Conservation (phyloP, 2,329 filamentous ascomycete genomes). For the Colletotrichum tabaci region DNA sequence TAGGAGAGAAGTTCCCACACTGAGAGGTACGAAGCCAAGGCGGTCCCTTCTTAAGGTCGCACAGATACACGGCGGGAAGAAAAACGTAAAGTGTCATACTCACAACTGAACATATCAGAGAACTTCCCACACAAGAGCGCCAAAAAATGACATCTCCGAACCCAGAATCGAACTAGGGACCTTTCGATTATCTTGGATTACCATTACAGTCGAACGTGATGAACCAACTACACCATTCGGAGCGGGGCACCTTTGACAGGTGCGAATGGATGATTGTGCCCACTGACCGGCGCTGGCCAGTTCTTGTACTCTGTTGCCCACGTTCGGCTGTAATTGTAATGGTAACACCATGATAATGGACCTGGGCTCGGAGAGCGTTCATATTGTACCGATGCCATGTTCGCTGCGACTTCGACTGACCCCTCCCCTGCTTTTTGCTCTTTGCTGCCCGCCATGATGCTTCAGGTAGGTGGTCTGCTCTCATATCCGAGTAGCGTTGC, state of each 20-base stretch:
- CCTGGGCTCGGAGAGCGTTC: constrained; percentile 26
- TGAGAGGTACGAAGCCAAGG: too few species aligned
- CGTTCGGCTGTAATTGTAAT: constrained; percentile 39
- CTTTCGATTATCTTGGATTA: constrained; percentile 28
- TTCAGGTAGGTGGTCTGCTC: background rate
- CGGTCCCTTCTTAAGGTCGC: too few species aligned
- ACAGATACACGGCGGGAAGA: too few species aligned
- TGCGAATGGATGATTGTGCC: too few species aligned
- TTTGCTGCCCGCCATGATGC: background rate
- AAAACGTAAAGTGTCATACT: too few species aligned
- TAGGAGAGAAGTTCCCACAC: background rate
- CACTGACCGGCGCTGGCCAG: too few species aligned
- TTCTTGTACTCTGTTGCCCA: constrained; percentile 5
- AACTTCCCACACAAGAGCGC: too few species aligned
- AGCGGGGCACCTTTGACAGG: background rate
- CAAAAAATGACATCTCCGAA: constrained; percentile 24
- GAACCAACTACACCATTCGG: constrained; percentile 39
- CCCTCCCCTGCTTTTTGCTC: background rate
- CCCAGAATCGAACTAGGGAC: constrained; percentile 11
- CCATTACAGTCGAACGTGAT: constrained; percentile 39
- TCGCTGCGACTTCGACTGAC: background rate
- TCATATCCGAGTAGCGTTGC: background rate
- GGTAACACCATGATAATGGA: constrained; percentile 28
- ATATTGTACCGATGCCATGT: background rate
- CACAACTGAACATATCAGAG: too few species aligned